Conservation (phyloP, 345 rosid species). For the Ceriops tagal region DNA sequence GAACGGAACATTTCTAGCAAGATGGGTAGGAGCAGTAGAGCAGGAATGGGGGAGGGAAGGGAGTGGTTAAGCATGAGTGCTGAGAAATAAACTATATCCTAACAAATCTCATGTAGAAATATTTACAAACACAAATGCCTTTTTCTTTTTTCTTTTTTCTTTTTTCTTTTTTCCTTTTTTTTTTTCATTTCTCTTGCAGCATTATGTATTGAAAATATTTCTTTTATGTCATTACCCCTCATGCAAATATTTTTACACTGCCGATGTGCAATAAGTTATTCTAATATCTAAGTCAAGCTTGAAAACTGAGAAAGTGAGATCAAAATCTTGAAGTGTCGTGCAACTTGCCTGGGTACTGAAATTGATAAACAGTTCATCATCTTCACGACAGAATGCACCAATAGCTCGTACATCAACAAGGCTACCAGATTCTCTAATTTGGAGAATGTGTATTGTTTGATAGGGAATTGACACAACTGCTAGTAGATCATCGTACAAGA, state of each 20-base stretch:
- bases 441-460: constrained; percentile 85
- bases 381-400: constrained; percentile 82
- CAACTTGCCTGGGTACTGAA: constrained; percentile 68
- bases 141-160: too few species aligned
- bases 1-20: too few species aligned
- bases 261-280: background rate
- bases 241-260: background rate
- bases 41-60: too few species aligned
- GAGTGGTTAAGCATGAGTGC: too few species aligned
- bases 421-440: constrained; percentile 83
- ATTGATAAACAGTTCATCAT: constrained; percentile 86
- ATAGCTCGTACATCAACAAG: constrained; percentile 86
- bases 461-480: constrained; percentile 81
- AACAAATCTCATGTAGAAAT: too few species aligned
- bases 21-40: too few species aligned
- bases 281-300: background rate
- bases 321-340: constrained; percentile 17
- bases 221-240: too few species aligned
- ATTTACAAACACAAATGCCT: too few species aligned
- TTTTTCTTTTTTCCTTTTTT: too few species aligned
- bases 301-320: constrained; percentile 2
- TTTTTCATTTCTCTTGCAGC: too few species aligned
- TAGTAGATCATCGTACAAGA: constrained; percentile 83
- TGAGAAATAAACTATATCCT: too few species aligned
- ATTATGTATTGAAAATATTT: too few species aligned